phyloP scores from a whole-genome alignment of 169 alveolate species.

The Plasmodium falciparum region DNA sequence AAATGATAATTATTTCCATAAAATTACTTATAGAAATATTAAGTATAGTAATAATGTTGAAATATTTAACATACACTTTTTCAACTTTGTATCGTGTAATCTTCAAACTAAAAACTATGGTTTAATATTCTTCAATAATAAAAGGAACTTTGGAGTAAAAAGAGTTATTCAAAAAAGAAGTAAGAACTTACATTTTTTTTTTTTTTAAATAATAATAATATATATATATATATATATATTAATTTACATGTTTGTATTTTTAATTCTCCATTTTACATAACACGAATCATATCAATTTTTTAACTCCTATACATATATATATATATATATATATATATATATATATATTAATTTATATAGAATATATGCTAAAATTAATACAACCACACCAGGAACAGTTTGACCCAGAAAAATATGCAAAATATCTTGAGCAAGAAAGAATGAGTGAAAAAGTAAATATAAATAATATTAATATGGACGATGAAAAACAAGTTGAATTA shows the following conservation, averaged over 20 bases:
- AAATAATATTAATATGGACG: conserved; percentile 63
- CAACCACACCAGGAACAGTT: conserved; percentile 73
- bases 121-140: conserved; percentile 31
- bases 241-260: conserved; percentile 4
- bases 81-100: conserved; percentile 35
- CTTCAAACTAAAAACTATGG: conserved; percentile 16
- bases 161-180: conserved; percentile 76
- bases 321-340: neutral
- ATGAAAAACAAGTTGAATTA: conserved; percentile 74
- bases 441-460: conserved; percentile 58
- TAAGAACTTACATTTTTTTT: conserved; percentile 11
- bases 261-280: no score
- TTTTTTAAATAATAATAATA: neutral
- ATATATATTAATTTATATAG: conserved; percentile 15
- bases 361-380: conserved; percentile 71
- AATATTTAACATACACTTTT: conserved; percentile 7
- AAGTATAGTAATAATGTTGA: neutral
- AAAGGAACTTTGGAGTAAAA: conserved; percentile 68
- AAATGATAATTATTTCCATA: conserved; percentile 17
- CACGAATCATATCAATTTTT: no score
- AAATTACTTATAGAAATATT: conserved; percentile 34
- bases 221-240: neutral
- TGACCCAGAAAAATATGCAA: conserved; percentile 51
- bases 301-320: no score
- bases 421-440: conserved; percentile 53